A percentile compares a stretch with the other conserved stretches of the same genome.
Conservation (phyloP, 2,329 filamentous ascomycete genomes). For the Claviceps cyperi region DNA sequence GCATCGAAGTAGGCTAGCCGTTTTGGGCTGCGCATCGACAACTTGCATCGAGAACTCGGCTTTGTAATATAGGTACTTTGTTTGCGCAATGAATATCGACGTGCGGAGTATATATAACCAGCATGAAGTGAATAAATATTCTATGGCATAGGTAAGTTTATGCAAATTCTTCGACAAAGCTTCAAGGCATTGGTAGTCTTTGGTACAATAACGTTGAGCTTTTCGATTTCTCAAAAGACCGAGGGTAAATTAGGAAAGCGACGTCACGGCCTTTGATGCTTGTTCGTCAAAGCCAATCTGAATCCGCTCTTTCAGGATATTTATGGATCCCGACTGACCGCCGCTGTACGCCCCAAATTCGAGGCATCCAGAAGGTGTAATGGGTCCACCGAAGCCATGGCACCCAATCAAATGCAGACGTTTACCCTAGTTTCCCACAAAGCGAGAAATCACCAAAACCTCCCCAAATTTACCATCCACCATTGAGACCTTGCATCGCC, state of each 20-base stretch:
- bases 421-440: slow-evolving; percentile 30
- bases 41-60: background rate
- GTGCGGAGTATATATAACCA: background rate
- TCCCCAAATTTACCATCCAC: slow-evolving; percentile 22
- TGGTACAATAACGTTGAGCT: too few species aligned
- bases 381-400: slow-evolving; percentile 12
- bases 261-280: background rate
- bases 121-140: background rate
- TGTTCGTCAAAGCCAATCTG: background rate
- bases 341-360: slow-evolving; percentile 2
- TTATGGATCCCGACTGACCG: background rate
- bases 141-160: too few species aligned
- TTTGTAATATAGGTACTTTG: background rate
- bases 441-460: slow-evolving; percentile 29
- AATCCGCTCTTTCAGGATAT: background rate
- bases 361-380: slow-evolving; percentile 1
- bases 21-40: background rate
- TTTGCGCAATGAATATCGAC: background rate
- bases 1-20: background rate
- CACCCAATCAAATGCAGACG: slow-evolving; percentile 18
- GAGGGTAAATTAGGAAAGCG: background rate
- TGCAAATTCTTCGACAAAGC: too few species aligned
- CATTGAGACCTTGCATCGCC: slow-evolving; percentile 26
- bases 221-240: too few species aligned
- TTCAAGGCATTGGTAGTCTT: too few species aligned